Evolutionary conservation across 148 eudicot species (phyloP).

Genomic region (Camellia sinensis): DNA sequence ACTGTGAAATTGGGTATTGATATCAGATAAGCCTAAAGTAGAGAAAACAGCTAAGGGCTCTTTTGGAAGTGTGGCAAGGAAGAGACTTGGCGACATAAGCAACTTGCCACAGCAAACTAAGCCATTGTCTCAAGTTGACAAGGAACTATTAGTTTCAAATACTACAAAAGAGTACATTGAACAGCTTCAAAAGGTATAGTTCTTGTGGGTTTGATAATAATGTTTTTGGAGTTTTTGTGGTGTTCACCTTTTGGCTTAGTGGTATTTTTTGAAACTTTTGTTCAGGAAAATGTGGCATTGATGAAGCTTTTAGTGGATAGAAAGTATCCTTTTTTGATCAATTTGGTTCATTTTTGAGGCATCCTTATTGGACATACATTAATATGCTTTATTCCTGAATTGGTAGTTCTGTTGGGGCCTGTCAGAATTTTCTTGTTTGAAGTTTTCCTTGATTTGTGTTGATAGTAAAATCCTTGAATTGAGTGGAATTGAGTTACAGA

Average conservation of each 20-base stretch:
- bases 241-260: neutral
- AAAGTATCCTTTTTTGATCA: conserved; percentile 39
- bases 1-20: conserved; percentile 5
- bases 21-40: conserved; percentile 24
- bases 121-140: conserved; percentile 17
- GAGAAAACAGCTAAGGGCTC: conserved; percentile 15
- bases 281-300: conserved; percentile 41
- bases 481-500: conserved; percentile 46
- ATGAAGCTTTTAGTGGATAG: conserved; percentile 40
- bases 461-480: conserved; percentile 53
- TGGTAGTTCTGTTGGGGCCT: neutral
- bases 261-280: neutral
- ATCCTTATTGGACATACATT: neutral
- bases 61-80: conserved; percentile 26
- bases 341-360: conserved; percentile 6
- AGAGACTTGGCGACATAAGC: conserved; percentile 40
- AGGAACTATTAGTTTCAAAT: conserved; percentile 15
- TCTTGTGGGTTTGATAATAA: conserved; percentile 4
- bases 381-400: neutral
- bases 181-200: conserved; percentile 37
- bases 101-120: conserved; percentile 29
- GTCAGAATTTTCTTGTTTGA: neutral
- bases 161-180: conserved; percentile 30
- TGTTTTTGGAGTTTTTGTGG: neutral
- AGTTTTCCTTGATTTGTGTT: conserved; percentile 22